These are phyloP conservation scores for Pharnaceum exiguum DNA, from an alignment of 148 eudicot genomes.

Conservation along the genomic window DNA sequence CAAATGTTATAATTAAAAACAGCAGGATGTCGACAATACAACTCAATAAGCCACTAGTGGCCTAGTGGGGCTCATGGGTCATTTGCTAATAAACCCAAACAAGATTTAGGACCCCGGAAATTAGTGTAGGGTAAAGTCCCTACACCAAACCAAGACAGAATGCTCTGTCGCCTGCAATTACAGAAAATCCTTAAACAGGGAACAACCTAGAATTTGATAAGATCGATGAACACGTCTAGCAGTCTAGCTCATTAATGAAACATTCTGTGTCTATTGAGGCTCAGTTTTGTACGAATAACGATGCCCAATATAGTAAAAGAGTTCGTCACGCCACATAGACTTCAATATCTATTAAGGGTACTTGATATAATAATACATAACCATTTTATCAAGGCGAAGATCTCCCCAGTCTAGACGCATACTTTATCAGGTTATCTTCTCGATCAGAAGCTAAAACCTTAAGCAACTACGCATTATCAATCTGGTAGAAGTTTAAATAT, in stretches of 20 bases:
- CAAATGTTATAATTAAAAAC: too few species aligned
- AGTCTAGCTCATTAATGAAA: neutral
- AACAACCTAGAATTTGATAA: neutral
- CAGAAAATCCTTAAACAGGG: conserved; percentile 22
- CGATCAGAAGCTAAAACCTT: too few species aligned
- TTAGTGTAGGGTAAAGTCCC: conserved; percentile 26
- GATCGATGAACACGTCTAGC: neutral
- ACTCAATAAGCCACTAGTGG: too few species aligned
- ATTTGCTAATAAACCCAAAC: neutral
- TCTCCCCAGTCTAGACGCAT: too few species aligned
- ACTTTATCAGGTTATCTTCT: too few species aligned
- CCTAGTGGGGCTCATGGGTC: too few species aligned
- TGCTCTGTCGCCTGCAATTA: conserved; percentile 21
- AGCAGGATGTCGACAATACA: too few species aligned
- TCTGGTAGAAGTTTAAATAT: neutral
- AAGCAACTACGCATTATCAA: neutral
- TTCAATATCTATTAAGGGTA: neutral
- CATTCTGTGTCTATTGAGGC: neutral
- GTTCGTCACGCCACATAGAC: neutral
- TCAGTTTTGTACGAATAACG: neutral
- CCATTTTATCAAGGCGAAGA: too few species aligned
- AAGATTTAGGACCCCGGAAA: conserved; percentile 5
- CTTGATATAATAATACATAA: neutral
- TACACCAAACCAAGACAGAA: conserved; percentile 23
- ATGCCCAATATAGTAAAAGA: neutral